phyloP scores from a whole-genome alignment of 306 rosid species.

The Pyrus communis region DNA sequence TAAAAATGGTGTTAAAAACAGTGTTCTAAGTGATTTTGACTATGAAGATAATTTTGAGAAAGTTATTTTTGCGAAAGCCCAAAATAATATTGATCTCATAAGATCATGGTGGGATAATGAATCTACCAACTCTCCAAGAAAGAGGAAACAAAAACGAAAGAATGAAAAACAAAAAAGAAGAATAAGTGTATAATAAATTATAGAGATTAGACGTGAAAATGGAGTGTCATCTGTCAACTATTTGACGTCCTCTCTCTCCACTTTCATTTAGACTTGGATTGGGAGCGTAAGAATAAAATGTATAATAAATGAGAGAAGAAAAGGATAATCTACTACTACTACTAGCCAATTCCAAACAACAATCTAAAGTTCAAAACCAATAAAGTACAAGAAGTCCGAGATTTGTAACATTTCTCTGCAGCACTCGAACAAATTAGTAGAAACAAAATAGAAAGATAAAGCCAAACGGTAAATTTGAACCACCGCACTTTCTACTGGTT shows the following conservation, averaged over 20 bases:
- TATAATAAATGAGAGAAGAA: neutral
- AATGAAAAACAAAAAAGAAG: neutral
- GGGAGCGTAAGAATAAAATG: no score
- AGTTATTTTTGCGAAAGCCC: no score
- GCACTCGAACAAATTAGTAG: neutral
- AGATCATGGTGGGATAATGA: neutral
- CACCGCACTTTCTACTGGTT: neutral
- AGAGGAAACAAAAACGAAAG: neutral
- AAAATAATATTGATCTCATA: no score
- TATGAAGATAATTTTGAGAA: no score
- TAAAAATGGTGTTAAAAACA: no score
- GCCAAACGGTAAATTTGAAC: neutral
- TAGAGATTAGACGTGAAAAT: no score
- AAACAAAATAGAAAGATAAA: neutral
- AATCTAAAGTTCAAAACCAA: neutral
- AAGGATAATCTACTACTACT: neutral
- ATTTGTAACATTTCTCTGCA: neutral
- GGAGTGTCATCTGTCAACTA: accelerated
- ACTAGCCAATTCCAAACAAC: no score
- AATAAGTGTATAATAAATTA: neutral
- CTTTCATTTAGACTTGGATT: no score
- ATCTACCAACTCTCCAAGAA: neutral
- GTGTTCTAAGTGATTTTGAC: neutral
- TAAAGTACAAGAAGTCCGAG: neutral
- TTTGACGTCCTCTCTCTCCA: accelerated